Evolutionary conservation across 345 rosid genomes (phyloP).

Genomic region (Gossypium turneri): DNA sequence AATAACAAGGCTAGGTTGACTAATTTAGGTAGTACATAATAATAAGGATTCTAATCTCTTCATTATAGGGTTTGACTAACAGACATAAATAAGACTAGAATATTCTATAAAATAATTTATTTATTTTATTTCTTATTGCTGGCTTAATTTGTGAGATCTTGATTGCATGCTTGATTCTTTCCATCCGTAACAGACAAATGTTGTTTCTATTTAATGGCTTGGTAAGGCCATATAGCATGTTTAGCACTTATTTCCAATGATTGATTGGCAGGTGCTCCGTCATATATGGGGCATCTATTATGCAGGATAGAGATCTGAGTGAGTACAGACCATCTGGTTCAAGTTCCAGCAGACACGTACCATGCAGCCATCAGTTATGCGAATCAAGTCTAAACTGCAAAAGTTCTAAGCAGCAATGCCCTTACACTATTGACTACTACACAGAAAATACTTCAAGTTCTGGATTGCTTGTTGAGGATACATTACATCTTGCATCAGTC

Average conservation of each 20-base stretch:
- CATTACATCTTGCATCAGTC: constrained; percentile 54
- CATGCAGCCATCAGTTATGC: constrained; percentile 76
- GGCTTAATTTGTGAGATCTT: no score
- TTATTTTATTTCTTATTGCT: no score
- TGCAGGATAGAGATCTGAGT: constrained; percentile 86
- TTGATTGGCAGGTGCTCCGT: constrained; percentile 99
- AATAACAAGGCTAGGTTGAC: no score
- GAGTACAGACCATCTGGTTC: constrained; percentile 72
- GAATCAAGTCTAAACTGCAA: constrained; percentile 45
- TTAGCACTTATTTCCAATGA: constrained; percentile 84
- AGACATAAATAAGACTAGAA: no score
- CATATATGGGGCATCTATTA: constrained; percentile 88
- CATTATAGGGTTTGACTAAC: no score
- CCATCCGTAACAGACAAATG: neutral
- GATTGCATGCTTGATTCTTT: no score
- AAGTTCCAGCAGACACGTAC: constrained; percentile 60
- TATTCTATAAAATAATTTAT: no score
- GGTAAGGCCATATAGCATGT: constrained; percentile 40
- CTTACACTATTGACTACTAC: constrained; percentile 47
- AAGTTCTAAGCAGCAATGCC: constrained; percentile 63
- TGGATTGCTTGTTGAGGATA: constrained; percentile 72
- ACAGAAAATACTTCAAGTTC: constrained; percentile 68
- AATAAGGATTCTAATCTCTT: no score
- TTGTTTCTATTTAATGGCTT: neutral
- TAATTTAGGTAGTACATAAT: no score